Percentiles rank a stretch among this genome's conserved stretches.
Evolutionary conservation across 176 grass and related monocot species (phyloP).

Genomic region (Oryza coarctata): DNA sequence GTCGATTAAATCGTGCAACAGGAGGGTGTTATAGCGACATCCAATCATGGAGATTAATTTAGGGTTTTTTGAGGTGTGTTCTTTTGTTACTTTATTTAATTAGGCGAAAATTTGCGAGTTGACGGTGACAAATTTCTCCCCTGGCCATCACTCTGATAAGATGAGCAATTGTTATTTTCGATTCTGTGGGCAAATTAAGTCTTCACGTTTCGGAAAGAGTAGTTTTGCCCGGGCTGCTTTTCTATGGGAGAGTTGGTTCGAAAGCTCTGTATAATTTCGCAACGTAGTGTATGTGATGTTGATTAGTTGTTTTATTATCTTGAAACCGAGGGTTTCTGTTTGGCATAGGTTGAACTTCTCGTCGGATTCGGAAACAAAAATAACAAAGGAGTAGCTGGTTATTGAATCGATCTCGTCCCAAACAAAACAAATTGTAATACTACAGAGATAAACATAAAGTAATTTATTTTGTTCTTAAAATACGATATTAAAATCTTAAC

Average conservation of each 20-base stretch:
- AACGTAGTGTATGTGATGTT: background rate
- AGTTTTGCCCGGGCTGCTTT: background rate
- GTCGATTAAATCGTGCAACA: slow-evolving; percentile 11
- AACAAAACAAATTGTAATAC: background rate
- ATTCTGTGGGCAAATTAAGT: background rate
- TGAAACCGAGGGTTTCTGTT: background rate
- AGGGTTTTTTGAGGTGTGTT: background rate
- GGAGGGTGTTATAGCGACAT: slow-evolving; percentile 12
- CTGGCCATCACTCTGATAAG: background rate
- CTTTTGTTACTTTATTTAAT: background rate
- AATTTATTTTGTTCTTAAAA: no score
- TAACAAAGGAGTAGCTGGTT: background rate
- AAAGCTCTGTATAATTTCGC: background rate
- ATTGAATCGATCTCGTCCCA: background rate
- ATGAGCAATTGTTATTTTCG: background rate
- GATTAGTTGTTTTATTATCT: background rate
- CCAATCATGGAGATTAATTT: slow-evolving; percentile 22
- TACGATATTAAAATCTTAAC: no score
- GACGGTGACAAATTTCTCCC: background rate
- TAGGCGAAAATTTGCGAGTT: background rate
- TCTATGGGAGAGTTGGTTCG: background rate
- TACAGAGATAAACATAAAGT: no score
- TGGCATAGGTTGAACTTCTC: background rate
- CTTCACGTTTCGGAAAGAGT: slow-evolving; percentile 5
- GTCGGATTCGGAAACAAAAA: background rate